Conservation (phyloP, 164 flowering plant species). For the Vitis rupestris region DNA sequence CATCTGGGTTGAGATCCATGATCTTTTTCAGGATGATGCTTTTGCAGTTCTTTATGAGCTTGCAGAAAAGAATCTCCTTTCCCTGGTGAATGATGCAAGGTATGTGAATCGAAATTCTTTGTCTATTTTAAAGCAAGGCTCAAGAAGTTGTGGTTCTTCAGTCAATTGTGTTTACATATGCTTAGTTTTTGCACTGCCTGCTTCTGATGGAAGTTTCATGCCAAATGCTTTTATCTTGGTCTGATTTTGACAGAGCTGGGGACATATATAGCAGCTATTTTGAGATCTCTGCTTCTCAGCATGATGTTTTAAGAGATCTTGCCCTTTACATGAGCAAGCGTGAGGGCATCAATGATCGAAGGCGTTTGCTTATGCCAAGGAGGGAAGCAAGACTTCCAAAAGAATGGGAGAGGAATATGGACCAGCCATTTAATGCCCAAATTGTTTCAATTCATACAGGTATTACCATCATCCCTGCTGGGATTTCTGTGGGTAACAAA, state of each 20-base stretch:
- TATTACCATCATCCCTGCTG: conserved; percentile 12
- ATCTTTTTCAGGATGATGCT: conserved; percentile 54
- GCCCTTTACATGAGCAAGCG: conserved; percentile 55
- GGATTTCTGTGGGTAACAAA: background rate
- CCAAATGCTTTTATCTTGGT: background rate
- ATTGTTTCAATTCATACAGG: conserved; percentile 80
- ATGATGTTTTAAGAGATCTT: conserved; percentile 76
- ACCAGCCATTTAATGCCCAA: conserved; percentile 58
- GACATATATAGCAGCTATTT: conserved; percentile 57
- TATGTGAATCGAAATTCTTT: conserved; percentile 9
- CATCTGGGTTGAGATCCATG: conserved; percentile 63
- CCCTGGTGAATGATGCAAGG: conserved; percentile 59
- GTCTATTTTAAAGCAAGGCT: no score
- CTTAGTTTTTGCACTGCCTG: no score
- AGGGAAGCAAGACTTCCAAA: conserved; percentile 57
- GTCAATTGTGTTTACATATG: background rate
- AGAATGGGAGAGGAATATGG: conserved; percentile 64
- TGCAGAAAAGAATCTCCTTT: conserved; percentile 53
- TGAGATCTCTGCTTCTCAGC: conserved; percentile 66
- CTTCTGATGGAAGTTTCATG: no score
- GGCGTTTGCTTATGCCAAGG: conserved; percentile 62
- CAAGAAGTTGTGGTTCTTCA: background rate
- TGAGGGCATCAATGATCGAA: conserved; percentile 37
- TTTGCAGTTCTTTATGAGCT: conserved; percentile 58
- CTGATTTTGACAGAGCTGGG: conserved; percentile 39